Conservation (phyloP, 2,329 filamentous ascomycete species). For the Alternaria conjuncta region DNA sequence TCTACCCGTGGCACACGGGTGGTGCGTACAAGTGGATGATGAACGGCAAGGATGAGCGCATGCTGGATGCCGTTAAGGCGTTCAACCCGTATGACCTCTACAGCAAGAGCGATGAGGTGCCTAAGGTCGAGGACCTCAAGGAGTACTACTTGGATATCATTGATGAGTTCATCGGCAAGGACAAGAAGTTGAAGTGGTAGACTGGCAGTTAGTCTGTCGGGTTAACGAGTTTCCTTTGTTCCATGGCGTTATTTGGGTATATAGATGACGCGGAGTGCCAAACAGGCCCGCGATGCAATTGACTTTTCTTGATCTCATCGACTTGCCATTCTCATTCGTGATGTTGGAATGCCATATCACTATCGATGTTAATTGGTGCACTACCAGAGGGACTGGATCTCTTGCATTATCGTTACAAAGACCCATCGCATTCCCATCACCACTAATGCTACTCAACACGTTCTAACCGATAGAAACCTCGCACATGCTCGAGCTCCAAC, state of each 20-base stretch:
- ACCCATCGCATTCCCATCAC: too few relatives aligned
- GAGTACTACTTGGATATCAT: slow-evolving; percentile 58
- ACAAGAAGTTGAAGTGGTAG: slow-evolving; percentile 73
- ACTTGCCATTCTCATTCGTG: too few relatives aligned
- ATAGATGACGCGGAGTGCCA: slow-evolving; percentile 12
- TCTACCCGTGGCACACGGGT: slow-evolving; percentile 89
- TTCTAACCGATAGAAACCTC: too few relatives aligned
- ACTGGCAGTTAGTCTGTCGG: background rate
- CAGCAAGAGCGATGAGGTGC: slow-evolving; percentile 86
- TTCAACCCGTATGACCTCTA: slow-evolving; percentile 94
- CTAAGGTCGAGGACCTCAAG: slow-evolving; percentile 78
- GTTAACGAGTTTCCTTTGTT: slow-evolving; percentile 9
- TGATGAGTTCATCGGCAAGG: slow-evolving; percentile 72
- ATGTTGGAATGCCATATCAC: too few relatives aligned
- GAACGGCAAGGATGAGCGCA: slow-evolving; percentile 78
- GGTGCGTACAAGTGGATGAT: slow-evolving; percentile 83
- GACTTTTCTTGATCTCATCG: background rate
- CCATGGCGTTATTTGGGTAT: background rate
- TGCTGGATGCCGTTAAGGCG: slow-evolving; percentile 80
- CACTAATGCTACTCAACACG: too few relatives aligned
- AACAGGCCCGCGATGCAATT: slow-evolving; percentile 18
- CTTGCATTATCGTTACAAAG: too few relatives aligned
- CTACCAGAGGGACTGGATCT: too few relatives aligned
- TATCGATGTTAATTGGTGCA: too few relatives aligned
- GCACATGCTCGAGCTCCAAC: too few relatives aligned